A percentile compares a stretch with the other conserved stretches of the same genome.
Evolutionary conservation across 2,329 filamentous ascomycete genomes (phyloP).

Genomic region (Aspergillus aculeatinus): DNA sequence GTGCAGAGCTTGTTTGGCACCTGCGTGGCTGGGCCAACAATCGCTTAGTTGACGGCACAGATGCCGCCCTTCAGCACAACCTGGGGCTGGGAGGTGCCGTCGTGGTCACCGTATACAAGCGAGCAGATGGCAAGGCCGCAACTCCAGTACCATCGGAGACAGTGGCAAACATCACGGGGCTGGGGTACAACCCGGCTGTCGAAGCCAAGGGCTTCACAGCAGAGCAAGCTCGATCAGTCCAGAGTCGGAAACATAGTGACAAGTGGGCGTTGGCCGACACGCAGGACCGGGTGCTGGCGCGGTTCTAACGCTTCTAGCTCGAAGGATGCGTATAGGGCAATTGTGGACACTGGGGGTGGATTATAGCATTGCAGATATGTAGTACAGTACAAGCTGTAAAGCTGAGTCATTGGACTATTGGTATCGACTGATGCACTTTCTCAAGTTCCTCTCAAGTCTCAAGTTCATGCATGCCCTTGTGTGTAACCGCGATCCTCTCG

Average conservation of each 20-base stretch:
- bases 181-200: slow-evolving; percentile 91
- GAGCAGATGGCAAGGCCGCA: slow-evolving; percentile 71
- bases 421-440: no score
- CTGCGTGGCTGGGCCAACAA: slow-evolving; percentile 95
- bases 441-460: no score
- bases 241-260: slow-evolving; percentile 67
- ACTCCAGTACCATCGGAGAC: slow-evolving; percentile 60
- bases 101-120: slow-evolving; percentile 84
- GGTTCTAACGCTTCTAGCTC: slow-evolving; percentile 62
- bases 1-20: slow-evolving; percentile 93
- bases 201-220: slow-evolving; percentile 85
- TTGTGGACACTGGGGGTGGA: neutral
- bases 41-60: slow-evolving; percentile 67
- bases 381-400: no score
- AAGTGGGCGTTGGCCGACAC: slow-evolving; percentile 79
- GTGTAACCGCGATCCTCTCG: neutral
- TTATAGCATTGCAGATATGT: neutral
- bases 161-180: slow-evolving; percentile 64
- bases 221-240: slow-evolving; percentile 66
- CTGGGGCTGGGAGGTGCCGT: slow-evolving; percentile 86
- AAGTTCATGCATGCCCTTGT: no score
- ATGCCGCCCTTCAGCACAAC: slow-evolving; percentile 83
- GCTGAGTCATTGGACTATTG: no score
- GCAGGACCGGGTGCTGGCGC: slow-evolving; percentile 68
- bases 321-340: neutral